Base-by-base conservation (phyloP, 2,329 filamentous ascomycete species). In the Alternaria brassicae region DNA sequence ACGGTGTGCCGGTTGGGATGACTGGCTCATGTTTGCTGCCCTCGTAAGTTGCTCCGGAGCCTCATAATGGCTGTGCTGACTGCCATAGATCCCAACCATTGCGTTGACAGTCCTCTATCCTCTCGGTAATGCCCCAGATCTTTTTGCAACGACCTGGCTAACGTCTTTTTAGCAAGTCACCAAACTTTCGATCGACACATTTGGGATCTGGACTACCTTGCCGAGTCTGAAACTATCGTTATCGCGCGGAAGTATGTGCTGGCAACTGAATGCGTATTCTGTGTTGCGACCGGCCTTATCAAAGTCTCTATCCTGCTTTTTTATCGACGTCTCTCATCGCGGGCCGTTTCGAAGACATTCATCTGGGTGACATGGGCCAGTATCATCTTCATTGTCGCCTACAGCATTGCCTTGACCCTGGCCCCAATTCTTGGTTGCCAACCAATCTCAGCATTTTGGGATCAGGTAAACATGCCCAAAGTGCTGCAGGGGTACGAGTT, bases 301-400 rank as follows among this genome's bases (percentile, higher is more conserved):
- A 77, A 77, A 41, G 66, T 77, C 12, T 76, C 73, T 8, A 75
- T 77, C 15, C 65, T 77, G 3, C 62, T 73, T 2, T 76, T 75
- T 55, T 76, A 73, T 34, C 69, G 72, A 4, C 68, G 73, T 1
- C 62, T 76, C 1, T 70, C 69, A 8, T 56, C 71, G 12, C 69
- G 72, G 8, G 67, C 65, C 2, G 62, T 74, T 2, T 74, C 72
- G 5, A 66, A 49, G 1, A 32, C 44, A 3, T 76, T 75, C 36
- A 63, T 64, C 39, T 71, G 66, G 64, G 61, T 61, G 1, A 73
- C 68, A 3, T 66, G 68, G 63, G 51, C 70, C n/a, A 68, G 58
- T 9, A 75, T 76, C 25, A 65, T 41, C 15, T 74, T 70, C 56
- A 73, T 76, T 37, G 47, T 59, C 8, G 60, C 61, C 7, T 73